phyloP scores from a whole-genome alignment of 495 filamentous ascomycete genomes.

The Glonium stellatum region DNA sequence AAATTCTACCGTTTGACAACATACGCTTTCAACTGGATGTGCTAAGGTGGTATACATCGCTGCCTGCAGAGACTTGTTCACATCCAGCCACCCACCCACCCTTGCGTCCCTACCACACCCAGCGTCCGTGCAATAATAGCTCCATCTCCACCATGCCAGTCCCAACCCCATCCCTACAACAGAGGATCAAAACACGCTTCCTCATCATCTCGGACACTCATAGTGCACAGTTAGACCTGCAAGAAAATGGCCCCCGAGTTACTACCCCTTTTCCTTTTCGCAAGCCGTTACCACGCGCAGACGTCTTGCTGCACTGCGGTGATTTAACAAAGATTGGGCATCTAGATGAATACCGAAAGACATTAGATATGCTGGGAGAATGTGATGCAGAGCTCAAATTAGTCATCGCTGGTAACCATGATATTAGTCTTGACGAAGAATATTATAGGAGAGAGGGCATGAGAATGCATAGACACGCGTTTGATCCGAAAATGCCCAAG shows the following conservation, averaged over 20 bases:
- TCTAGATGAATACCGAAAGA: conserved; percentile 45
- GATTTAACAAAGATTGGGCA: conserved; percentile 63
- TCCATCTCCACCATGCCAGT: background rate
- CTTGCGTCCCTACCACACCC: too few species aligned
- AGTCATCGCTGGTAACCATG: conserved; percentile 78
- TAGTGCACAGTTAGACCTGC: background rate
- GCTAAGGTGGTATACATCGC: too few species aligned
- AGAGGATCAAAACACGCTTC: conserved; percentile 15
- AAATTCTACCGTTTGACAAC: too few species aligned
- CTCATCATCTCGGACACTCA: conserved; percentile 34
- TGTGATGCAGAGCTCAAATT: conserved; percentile 65
- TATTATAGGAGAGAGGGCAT: conserved; percentile 36
- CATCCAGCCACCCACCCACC: too few species aligned
- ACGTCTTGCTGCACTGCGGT: conserved; percentile 67
- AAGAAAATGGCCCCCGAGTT: background rate
- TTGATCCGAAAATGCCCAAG: conserved; percentile 10
- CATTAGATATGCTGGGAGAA: conserved; percentile 47
- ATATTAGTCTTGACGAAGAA: conserved; percentile 59
- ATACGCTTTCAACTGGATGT: too few species aligned
- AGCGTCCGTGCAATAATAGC: background rate
- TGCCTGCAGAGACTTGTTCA: too few species aligned
- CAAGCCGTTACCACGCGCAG: conserved; percentile 41
- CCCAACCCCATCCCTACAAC: background rate
- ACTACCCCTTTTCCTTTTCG: conserved; percentile 19
- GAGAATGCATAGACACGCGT: conserved; percentile 19